Conservation (phyloP, 2,329 filamentous ascomycete genomes). For the Colletotrichum liriopes region DNA sequence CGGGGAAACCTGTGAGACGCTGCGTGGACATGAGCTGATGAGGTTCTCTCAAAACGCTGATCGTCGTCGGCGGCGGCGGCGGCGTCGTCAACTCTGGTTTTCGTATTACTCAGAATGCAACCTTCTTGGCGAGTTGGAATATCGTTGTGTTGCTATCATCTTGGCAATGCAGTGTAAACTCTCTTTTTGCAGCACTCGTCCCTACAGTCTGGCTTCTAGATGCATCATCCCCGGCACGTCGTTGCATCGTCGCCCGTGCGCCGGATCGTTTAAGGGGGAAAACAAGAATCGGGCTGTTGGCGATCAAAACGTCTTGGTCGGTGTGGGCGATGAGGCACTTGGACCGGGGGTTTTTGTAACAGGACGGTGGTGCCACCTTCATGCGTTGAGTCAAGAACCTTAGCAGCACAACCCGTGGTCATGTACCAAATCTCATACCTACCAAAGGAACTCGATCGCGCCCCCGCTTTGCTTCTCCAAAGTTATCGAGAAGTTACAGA, state of each 20-base stretch:
- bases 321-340: conserved; percentile 20
- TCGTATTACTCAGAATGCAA: not conserved
- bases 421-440: not conserved
- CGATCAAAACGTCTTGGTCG: not conserved
- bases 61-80: not conserved
- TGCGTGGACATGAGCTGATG: not conserved
- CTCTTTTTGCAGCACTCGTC: not conserved
- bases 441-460: not conserved
- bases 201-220: not conserved
- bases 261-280: not conserved
- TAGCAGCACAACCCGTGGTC: not conserved
- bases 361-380: conserved; percentile 25
- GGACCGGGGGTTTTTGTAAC: conserved; percentile 36
- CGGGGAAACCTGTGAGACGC: not conserved
- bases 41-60: not conserved
- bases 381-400: conserved; percentile 23
- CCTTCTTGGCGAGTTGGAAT: conserved; percentile 10
- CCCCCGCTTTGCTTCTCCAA: not conserved
- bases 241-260: conserved; percentile 21
- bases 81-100: not conserved
- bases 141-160: not conserved
- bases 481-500: not conserved
- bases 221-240: not conserved
- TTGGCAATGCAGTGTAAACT: not conserved
- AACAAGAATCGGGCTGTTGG: not conserved